Conservation (phyloP, 768 basidiomycete genomes). For the Epithele typhae region DNA sequence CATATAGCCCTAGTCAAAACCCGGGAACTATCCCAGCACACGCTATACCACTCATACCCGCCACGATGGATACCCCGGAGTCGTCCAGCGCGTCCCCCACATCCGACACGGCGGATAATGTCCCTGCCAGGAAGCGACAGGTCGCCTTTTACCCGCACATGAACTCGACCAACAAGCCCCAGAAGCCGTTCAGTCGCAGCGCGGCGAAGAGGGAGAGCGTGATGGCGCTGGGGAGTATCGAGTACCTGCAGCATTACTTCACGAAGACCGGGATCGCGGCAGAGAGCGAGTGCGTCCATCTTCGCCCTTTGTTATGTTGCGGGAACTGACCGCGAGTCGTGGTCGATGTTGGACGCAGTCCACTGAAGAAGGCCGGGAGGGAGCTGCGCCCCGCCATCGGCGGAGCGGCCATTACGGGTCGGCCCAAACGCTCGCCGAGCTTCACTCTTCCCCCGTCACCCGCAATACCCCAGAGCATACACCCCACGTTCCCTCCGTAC, state of each 20-base stretch:
- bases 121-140: constrained; percentile 62
- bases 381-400: constrained; percentile 79
- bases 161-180: constrained; percentile 64
- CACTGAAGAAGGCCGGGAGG: constrained; percentile 46
- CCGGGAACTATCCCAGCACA: constrained; percentile 2
- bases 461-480: constrained; percentile 40
- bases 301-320: constrained; percentile 2
- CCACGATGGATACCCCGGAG: constrained; percentile 10
- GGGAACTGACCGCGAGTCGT: constrained; percentile 13
- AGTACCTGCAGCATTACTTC: constrained; percentile 94
- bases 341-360: constrained; percentile 23
- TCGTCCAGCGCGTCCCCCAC: background rate
- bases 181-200: constrained; percentile 84
- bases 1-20: constrained; percentile 1
- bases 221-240: constrained; percentile 92
- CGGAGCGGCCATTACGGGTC: constrained; percentile 34
- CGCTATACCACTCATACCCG: background rate
- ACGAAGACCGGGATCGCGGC: constrained; percentile 80
- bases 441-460: constrained; percentile 74
- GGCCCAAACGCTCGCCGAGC: constrained; percentile 35
- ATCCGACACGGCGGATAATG: no score
- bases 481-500: constrained; percentile 45
- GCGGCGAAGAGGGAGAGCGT: constrained; percentile 94
- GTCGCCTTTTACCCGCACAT: constrained; percentile 77
- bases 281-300: constrained; percentile 59